Evolutionary conservation across 306 rosid species (phyloP).

Genomic region (Styphnolobium japonicum): DNA sequence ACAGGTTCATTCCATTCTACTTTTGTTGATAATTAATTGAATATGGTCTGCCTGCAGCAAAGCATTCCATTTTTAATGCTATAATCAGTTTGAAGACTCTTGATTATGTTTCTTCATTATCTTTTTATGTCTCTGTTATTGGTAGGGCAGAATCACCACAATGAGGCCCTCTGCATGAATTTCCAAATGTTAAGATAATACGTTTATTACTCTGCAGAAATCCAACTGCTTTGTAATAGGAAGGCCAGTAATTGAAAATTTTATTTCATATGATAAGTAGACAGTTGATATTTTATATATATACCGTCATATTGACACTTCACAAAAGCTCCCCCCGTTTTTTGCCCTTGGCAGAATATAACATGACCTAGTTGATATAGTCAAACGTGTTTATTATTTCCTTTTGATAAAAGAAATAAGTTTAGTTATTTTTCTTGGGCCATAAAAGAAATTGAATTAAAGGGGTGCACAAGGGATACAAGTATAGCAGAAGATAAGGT

Average conservation of each 20-base stretch:
- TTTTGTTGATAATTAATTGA: not conserved
- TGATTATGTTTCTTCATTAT: not conserved
- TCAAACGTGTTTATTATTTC: not conserved
- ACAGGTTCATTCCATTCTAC: constrained; percentile 29
- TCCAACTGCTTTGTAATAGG: not conserved
- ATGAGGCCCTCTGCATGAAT: not conserved
- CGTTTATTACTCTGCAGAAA: not conserved
- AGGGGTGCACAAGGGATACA: not conserved
- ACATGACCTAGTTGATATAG: not conserved
- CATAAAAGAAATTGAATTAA: not conserved
- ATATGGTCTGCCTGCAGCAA: no score
- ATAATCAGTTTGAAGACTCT: no score
- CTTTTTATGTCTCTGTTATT: no score
- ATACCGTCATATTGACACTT: not conserved
- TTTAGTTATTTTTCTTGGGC: not conserved
- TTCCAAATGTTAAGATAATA: not conserved
- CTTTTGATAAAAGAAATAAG: not conserved
- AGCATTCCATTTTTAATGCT: no score
- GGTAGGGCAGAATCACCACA: no score
- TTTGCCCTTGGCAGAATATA: not conserved
- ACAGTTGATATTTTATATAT: not conserved
- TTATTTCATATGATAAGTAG: not conserved
- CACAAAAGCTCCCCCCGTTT: not conserved
- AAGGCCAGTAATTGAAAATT: not conserved
- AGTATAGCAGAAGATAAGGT: not conserved